Percentiles rank a stretch among this genome's conserved stretches.
These are phyloP conservation scores for Nakazawaea molendinolei DNA, from an alignment of 805 yeast genomes.

Conservation along the genomic window DNA sequence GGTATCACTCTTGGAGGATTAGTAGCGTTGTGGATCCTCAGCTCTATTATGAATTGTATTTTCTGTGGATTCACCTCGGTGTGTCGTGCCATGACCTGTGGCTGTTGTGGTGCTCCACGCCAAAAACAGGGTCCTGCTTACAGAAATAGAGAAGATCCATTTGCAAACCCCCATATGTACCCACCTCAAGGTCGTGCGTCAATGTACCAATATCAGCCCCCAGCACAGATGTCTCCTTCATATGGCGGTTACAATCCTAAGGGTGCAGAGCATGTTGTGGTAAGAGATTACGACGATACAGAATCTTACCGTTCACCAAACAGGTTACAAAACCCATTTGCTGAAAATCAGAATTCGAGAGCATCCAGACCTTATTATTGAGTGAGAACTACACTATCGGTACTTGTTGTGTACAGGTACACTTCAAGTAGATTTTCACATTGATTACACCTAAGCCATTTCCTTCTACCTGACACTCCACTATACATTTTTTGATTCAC, in stretches of 20 bases:
- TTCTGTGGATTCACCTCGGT: conserved; percentile 52
- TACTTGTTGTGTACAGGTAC: no score
- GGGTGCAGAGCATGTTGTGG: no score
- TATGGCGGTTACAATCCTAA: conserved; percentile 5
- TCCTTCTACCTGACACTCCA: no score
- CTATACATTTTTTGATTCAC: no score
- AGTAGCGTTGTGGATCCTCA: conserved; percentile 48
- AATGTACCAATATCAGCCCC: conserved; percentile 8
- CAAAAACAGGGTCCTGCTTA: conserved; percentile 15
- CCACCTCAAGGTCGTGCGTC: conserved; percentile 17
- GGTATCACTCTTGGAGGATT: conserved; percentile 56
- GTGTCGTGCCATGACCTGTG: conserved; percentile 48
- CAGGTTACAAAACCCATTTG: no score
- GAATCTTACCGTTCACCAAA: no score
- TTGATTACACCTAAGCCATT: no score
- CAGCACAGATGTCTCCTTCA: conserved; percentile 3
- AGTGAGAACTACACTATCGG: no score
- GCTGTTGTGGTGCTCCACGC: conserved; percentile 36
- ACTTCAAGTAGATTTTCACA: no score
- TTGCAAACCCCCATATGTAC: conserved; percentile 25
- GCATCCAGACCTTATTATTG: no score
- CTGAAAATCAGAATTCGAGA: no score
- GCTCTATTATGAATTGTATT: conserved; percentile 47
- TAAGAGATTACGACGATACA: no score
- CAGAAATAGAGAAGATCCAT: conserved; percentile 14